Conservation (phyloP, 2,329 filamentous ascomycete genomes). For the Pseudogymnoascus sp. region DNA sequence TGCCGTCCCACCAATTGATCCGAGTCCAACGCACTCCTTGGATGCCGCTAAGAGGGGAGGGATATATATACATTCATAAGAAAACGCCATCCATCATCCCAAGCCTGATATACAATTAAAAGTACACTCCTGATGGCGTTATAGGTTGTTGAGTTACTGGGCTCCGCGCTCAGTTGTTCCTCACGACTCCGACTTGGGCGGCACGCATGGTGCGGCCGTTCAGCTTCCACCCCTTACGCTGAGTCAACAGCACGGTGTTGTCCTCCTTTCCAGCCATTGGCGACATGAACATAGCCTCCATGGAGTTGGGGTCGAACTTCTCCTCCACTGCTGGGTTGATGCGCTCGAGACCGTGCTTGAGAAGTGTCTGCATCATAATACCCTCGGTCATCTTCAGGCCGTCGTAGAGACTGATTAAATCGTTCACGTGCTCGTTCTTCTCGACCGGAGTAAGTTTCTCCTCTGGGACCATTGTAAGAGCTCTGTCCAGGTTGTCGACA, state of each 20-base stretch:
- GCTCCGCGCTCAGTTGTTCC: conserved; percentile 48
- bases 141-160: background rate
- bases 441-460: conserved; percentile 57
- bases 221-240: conserved; percentile 92
- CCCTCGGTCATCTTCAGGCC: conserved; percentile 92
- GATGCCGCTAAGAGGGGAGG: conserved; percentile 11
- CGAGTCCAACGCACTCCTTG: conserved; percentile 9
- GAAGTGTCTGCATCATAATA: conserved; percentile 78
- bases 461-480: conserved; percentile 68
- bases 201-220: conserved; percentile 86
- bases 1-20: conserved; percentile 8
- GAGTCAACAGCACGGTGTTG: conserved; percentile 81
- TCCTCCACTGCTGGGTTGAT: conserved; percentile 68
- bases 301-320: conserved; percentile 92
- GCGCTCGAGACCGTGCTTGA: conserved; percentile 89
- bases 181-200: conserved; percentile 93
- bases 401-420: conserved; percentile 73
- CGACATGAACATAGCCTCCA: conserved; percentile 94
- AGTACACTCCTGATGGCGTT: conserved; percentile 10
- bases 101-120: conserved; percentile 8
- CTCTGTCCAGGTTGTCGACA: conserved; percentile 95
- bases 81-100: conserved; percentile 9
- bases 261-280: conserved; percentile 83
- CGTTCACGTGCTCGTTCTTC: conserved; percentile 52
- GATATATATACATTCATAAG: conserved; percentile 9